phyloP scores from a whole-genome alignment of 169 alveolate species.

The Eimeria tenella region DNA sequence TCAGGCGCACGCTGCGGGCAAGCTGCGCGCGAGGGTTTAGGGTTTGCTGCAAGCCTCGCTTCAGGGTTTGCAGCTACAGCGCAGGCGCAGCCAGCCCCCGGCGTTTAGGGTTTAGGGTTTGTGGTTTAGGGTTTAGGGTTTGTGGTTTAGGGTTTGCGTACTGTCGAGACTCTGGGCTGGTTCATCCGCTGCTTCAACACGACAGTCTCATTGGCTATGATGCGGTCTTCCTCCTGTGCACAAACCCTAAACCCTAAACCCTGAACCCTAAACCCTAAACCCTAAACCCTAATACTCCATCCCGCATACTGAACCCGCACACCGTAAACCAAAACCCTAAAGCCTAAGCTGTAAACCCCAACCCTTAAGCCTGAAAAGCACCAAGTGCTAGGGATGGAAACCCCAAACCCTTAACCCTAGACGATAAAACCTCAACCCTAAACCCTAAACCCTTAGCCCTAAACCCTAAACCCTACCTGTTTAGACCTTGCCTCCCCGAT shows the following conservation, averaged over 20 bases:
- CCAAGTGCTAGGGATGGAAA: background rate
- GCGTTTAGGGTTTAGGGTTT: background rate
- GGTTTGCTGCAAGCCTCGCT: background rate
- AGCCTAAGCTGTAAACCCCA: background rate
- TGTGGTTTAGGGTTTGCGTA: background rate
- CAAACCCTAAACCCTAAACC: slow-evolving; percentile 35
- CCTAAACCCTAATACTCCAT: background rate
- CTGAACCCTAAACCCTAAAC: slow-evolving; percentile 16
- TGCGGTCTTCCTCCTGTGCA: slow-evolving; percentile 93
- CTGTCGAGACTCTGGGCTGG: slow-evolving; percentile 86
- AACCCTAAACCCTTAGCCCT: slow-evolving; percentile 32
- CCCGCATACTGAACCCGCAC: background rate
- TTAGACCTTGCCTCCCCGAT: slow-evolving; percentile 97
- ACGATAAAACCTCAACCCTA: background rate
- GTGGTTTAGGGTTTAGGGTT: slow-evolving; percentile 19
- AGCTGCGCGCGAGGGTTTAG: background rate
- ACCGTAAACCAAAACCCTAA: background rate
- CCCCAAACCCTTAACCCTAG: background rate
- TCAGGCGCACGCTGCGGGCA: background rate
- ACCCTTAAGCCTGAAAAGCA: background rate
- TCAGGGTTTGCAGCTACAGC: background rate
- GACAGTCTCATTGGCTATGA: slow-evolving; percentile 91
- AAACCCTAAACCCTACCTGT: slow-evolving; percentile 82
- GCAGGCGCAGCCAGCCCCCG: background rate
- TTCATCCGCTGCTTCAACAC: slow-evolving; percentile 87